Evolutionary conservation across 441 rosid species (phyloP), one percentile per base, ranked within the genome.

Genomic region (Biscutella auriculata): DNA sequence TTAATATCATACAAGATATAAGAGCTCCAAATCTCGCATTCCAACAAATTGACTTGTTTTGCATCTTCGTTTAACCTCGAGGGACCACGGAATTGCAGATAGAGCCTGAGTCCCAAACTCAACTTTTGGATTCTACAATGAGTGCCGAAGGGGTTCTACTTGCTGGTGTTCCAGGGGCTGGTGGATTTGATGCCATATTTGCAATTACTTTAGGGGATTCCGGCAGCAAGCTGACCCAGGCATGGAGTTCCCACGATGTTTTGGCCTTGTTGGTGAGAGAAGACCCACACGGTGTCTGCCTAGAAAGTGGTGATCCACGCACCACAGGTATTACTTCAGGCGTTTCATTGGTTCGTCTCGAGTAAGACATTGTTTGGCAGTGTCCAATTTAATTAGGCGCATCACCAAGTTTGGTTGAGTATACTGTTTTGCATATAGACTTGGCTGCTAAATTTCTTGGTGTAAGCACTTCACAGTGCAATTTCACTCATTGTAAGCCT

Each of bases 141-240:
- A 67, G 77, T 11, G 66, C 80, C 70, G 96, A 89, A 74, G 99
- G 99, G 64, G 96, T 93, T 76, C 41, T 87, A 66, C 73, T 87
- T 64, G 97, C 82, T 34, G 96, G 96, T 56, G 93, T 93, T 69
- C 97, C 99, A 30, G 99, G 97, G 63, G 97, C 97, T 27, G 99
- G 99, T 59, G 99, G 99, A 15, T 93, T 83, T 54, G 96, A 93
- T 72, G 99, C 99, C 4, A 70, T 89, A 53, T 87, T 89, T 61
- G 84, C 96, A 3, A 62, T 93, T 26, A 77, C 87, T 6, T 65
- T 93, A 19, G 96, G 95, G 27, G 83, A 85, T 69, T 77, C 93
- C 6, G 69, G 79, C 65, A 62, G 66, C 74, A 70, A 46, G 40
- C 70, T 93, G 58, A 47, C 80, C 50, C 75, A 69, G 63, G 72